These are phyloP conservation scores for Hypholoma sublateritium DNA, from an alignment of 768 basidiomycete genomes.

Conservation along the genomic window DNA sequence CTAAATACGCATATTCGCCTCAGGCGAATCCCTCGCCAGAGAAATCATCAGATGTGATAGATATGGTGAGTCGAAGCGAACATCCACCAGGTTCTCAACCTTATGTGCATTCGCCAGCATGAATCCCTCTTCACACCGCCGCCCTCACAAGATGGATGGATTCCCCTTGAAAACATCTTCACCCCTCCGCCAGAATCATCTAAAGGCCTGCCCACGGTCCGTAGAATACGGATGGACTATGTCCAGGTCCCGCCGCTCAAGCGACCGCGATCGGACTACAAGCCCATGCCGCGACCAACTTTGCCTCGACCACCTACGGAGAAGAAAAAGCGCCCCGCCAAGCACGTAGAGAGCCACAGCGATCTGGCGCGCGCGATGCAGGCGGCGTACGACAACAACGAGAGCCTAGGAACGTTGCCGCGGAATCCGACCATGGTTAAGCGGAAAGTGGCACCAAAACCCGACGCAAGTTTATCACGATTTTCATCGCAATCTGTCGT, in stretches of 20 bases:
- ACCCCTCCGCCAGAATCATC: conserved; percentile 9
- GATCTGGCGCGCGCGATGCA: conserved; percentile 11
- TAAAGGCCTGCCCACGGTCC: neutral
- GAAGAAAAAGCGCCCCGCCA: neutral
- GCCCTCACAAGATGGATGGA: conserved; percentile 2
- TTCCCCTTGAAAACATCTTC: conserved; percentile 14
- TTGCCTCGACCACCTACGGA: too few species aligned
- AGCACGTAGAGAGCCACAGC: neutral
- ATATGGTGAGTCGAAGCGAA: neutral
- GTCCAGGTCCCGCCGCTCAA: neutral
- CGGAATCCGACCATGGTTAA: neutral
- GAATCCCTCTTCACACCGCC: conserved; percentile 19
- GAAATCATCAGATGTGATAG: neutral
- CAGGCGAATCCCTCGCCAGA: neutral
- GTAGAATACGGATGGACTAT: neutral
- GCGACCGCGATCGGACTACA: neutral
- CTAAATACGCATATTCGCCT: too few species aligned
- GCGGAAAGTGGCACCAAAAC: neutral
- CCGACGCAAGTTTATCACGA: neutral
- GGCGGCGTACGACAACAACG: conserved; percentile 14
- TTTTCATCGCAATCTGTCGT: too few species aligned
- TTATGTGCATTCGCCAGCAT: neutral
- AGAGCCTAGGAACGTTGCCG: conserved; percentile 6
- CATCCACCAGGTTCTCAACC: neutral
- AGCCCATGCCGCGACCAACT: neutral